Base-by-base conservation (phyloP, 208 protist genomes). In the Porcisia deanei region DNA sequence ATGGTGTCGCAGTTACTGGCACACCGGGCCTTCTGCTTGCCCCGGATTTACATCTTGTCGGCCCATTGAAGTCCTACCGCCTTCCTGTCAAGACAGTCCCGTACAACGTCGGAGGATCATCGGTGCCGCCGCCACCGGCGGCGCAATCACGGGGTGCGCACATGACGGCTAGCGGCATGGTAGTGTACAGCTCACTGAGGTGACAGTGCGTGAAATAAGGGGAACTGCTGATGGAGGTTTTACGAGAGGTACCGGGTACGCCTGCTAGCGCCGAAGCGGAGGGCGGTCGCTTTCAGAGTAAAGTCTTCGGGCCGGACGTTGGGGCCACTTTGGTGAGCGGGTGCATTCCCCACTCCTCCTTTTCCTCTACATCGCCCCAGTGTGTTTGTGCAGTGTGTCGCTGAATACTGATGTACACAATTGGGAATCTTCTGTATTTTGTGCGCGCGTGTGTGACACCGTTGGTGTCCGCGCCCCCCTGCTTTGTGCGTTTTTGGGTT, bases 11-110 rank as follows among this genome's bases (percentile, higher is more conserved):
- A 34, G 84, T 97, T 45, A 89, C 85, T 1, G 91, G 88, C 76
- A 88, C 81, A 18, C 75, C 85, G 16, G 81, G 83, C 7, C 82
- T 97, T 5, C 59, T 89, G 25, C 77, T 97, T 12, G 90, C 86
- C 9, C 93, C 93, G 0, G 90, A 97, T 58, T 72, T 97, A 61
- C 81, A 87, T 45, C 75, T 89, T 37, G 83, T 91, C 39, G 88
- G 89, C 0, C 64, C 86, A 10, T 81, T 75, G 55, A 63, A 83
- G 55, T 67, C 84, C 43, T 79, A 84, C 59, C 89, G 85, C 65
- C 88, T 97, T 18, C 80, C 90, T 25, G 80, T 85, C 5, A 85
- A 84, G 3, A 88, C 90, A 8, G 80, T 95, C n/a, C 91, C 93
- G 20, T 97, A 97, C 77, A 86, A 85, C 18, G 61, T 82, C 86